Conservation (phyloP, 2,329 filamentous ascomycete genomes). For the Pestalotiopsis fici region DNA sequence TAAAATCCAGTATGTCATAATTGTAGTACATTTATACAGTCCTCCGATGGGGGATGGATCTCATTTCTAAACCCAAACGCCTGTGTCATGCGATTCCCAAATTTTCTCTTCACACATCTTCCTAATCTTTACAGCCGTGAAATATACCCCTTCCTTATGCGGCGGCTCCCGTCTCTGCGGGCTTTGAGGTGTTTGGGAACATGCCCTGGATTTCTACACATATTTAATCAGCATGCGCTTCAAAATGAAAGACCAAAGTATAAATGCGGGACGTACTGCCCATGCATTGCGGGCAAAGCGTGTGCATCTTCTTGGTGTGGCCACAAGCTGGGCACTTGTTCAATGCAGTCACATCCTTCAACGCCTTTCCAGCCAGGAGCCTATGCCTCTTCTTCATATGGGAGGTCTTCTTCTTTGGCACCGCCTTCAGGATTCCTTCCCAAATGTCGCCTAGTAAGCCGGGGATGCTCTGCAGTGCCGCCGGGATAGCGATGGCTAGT, state of each 20-base stretch:
- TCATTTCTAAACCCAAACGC: constrained; percentile 22
- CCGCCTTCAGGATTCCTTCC: constrained; percentile 88
- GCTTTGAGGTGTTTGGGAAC: constrained; percentile 36
- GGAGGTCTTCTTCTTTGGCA: constrained; percentile 98
- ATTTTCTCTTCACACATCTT: neutral
- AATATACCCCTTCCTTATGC: neutral
- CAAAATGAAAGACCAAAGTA: constrained; percentile 16
- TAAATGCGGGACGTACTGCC: constrained; percentile 60
- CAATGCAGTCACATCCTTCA: constrained; percentile 86
- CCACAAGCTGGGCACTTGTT: constrained; percentile 92
- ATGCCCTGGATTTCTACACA: constrained; percentile 46
- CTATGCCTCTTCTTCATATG: constrained; percentile 93
- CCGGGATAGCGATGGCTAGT: constrained; percentile 59
- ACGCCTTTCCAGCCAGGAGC: constrained; percentile 91
- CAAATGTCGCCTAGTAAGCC: constrained; percentile 80
- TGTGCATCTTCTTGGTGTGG: constrained; percentile 82
- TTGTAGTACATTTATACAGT: constrained; percentile 9
- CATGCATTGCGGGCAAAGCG: constrained; percentile 85
- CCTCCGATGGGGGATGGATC: neutral
- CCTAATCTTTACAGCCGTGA: neutral
- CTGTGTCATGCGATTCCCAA: constrained; percentile 9
- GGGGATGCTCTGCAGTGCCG: constrained; percentile 64
- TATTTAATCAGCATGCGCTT: constrained; percentile 9
- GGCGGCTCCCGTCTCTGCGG: neutral
- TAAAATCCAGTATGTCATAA: neutral